phyloP scores from a whole-genome alignment of 2,329 filamentous ascomycete species.

The Dryadomyces quercus-mongolicae region DNA sequence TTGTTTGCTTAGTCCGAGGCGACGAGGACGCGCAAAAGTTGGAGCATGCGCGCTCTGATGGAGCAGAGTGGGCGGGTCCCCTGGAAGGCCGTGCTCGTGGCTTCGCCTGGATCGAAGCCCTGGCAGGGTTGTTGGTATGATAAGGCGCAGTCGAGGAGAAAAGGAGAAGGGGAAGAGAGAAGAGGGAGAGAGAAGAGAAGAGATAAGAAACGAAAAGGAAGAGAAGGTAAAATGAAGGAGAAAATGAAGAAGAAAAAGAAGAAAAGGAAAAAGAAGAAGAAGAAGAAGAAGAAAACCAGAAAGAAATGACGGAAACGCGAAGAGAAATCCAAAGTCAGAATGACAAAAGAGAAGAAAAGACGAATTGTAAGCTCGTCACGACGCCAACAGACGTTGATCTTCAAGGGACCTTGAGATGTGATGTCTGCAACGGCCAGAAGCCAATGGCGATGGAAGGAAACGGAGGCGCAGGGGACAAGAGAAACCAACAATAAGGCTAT shows the following conservation, averaged over 20 bases:
- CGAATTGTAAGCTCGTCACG: not conserved
- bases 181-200: not conserved
- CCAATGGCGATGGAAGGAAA: not conserved
- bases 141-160: not conserved
- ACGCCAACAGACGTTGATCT: too few relatives aligned
- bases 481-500: not conserved
- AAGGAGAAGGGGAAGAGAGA: not conserved
- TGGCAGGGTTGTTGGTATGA: not conserved
- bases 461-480: not conserved
- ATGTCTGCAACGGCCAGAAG: not conserved
- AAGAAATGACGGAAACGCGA: not conserved
- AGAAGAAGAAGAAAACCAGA: not conserved
- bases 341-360: not conserved
- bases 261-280: too few relatives aligned
- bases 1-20: not conserved
- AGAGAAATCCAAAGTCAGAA: not conserved
- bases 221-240: not conserved
- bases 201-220: not conserved
- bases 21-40: conserved; percentile 14
- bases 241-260: not conserved
- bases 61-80: not conserved
- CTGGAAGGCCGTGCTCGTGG: not conserved
- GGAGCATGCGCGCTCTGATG: conserved; percentile 25
- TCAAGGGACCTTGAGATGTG: too few relatives aligned
- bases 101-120: not conserved